Conservation (phyloP, 176 grass and related monocot species). For the Metroxylon sagu region DNA sequence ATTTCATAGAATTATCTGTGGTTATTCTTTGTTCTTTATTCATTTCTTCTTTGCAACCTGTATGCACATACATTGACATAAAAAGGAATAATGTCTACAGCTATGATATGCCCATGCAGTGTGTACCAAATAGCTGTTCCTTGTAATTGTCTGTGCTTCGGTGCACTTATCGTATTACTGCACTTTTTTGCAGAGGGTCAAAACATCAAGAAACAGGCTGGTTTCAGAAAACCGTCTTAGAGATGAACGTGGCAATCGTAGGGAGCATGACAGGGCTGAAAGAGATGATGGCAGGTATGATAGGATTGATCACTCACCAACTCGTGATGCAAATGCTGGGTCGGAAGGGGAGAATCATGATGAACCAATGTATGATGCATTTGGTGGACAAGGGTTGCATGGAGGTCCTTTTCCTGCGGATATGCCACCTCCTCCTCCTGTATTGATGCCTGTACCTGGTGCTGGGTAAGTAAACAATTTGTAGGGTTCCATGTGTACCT, state of each 20-base stretch:
- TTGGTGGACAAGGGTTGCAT: constrained; percentile 47
- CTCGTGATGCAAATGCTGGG: constrained; percentile 41
- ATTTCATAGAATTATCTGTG: neutral
- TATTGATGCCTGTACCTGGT: constrained; percentile 95
- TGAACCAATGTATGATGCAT: constrained; percentile 76
- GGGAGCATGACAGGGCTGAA: constrained; percentile 59
- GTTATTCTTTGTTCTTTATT: constrained; percentile 1
- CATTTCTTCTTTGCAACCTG: neutral
- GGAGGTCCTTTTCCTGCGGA: constrained; percentile 66
- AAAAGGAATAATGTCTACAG: no score
- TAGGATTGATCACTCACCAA: constrained; percentile 51
- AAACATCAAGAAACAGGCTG: constrained; percentile 43
- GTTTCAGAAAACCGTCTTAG: constrained; percentile 47
- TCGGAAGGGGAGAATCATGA: constrained; percentile 32
- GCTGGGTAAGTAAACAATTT: constrained; percentile 49
- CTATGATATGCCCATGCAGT: no score
- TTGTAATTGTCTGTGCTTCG: neutral
- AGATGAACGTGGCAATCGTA: constrained; percentile 58
- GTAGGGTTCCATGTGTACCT: neutral
- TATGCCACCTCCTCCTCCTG: constrained; percentile 73
- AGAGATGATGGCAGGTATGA: constrained; percentile 70
- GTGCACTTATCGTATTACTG: neutral
- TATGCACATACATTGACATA: no score
- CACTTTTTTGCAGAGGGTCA: constrained; percentile 42
- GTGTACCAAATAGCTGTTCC: neutral